Evolutionary conservation across 2,329 filamentous ascomycete species (phyloP).

Genomic region (Ophiostoma triangulosporum): DNA sequence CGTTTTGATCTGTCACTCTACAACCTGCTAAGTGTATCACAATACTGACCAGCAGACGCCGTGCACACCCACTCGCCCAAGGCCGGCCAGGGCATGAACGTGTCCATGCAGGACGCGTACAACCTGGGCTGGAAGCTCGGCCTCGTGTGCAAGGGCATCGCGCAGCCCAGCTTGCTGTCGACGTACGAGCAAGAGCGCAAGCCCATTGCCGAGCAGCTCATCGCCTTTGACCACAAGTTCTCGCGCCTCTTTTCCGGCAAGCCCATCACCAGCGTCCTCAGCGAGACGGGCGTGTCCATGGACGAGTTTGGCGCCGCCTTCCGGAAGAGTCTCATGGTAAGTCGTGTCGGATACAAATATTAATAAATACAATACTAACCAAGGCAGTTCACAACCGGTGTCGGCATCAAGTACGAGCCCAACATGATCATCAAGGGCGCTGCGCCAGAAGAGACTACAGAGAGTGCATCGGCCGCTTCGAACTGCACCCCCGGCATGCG

Average conservation of each 20-base stretch:
- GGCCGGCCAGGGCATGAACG: constrained; percentile 60
- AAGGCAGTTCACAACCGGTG: constrained; percentile 45
- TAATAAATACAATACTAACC: too few species aligned
- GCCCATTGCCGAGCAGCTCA: constrained; percentile 50
- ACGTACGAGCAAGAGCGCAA: constrained; percentile 41
- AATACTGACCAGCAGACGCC: too few species aligned
- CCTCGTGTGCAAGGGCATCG: constrained; percentile 29
- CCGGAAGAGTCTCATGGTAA: constrained; percentile 22
- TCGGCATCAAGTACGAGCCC: constrained; percentile 43
- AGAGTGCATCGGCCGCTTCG: too few species aligned
- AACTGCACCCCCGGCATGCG: constrained; percentile 40
- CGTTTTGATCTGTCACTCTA: too few species aligned
- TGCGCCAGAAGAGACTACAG: too few species aligned
- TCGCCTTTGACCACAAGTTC: constrained; percentile 48
- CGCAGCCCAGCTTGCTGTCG: constrained; percentile 28
- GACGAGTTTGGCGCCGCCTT: constrained; percentile 43
- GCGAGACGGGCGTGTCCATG: constrained; percentile 48
- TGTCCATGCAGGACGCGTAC: constrained; percentile 48
- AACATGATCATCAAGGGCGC: constrained; percentile 41
- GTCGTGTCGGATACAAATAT: too few species aligned
- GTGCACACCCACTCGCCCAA: constrained; percentile 44
- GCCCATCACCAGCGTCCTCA: constrained; percentile 45
- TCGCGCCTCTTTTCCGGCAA: constrained; percentile 41
- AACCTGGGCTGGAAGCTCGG: constrained; percentile 46
- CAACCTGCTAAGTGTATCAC: too few species aligned